These are phyloP conservation scores for Pinus taeda DNA, from an alignment of 75 land plant genomes.

Conservation along the genomic window DNA sequence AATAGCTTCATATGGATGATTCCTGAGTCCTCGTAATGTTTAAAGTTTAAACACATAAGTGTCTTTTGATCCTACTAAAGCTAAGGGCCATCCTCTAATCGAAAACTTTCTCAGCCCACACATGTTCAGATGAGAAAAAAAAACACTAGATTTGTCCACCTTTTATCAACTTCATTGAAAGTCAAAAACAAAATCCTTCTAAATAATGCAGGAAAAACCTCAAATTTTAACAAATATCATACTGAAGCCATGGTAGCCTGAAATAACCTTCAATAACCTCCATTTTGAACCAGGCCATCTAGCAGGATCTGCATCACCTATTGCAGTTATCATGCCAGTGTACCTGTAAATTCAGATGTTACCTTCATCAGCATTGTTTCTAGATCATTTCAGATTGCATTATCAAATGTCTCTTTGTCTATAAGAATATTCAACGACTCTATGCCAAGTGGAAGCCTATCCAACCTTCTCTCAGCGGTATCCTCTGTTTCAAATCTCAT, in stretches of 20 bases:
- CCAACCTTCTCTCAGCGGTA: conserved; percentile 78
- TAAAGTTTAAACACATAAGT: neutral
- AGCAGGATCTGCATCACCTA: conserved; percentile 77
- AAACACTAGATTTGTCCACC: neutral
- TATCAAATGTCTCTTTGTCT: neutral
- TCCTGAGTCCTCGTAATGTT: no score
- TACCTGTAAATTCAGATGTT: conserved; percentile 34
- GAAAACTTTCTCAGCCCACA: neutral
- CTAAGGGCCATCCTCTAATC: neutral
- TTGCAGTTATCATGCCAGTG: conserved; percentile 79
- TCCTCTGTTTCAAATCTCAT: conserved; percentile 85
- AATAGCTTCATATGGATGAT: neutral
- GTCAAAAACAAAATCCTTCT: neutral
- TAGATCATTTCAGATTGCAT: neutral
- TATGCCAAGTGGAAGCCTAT: neutral
- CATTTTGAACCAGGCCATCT: conserved; percentile 96
- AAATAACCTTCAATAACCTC: conserved; percentile 70
- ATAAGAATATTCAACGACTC: neutral
- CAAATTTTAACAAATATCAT: neutral
- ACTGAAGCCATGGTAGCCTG: neutral
- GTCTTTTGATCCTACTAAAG: neutral
- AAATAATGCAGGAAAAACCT: neutral
- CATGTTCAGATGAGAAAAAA: neutral
- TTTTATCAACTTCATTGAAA: neutral
- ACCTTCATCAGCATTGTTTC: neutral